A percentile compares a stretch with the other conserved stretches of the same genome.
phyloP scores from a whole-genome alignment of 805 yeast species.

The Metschnikowia noctiluminum region DNA sequence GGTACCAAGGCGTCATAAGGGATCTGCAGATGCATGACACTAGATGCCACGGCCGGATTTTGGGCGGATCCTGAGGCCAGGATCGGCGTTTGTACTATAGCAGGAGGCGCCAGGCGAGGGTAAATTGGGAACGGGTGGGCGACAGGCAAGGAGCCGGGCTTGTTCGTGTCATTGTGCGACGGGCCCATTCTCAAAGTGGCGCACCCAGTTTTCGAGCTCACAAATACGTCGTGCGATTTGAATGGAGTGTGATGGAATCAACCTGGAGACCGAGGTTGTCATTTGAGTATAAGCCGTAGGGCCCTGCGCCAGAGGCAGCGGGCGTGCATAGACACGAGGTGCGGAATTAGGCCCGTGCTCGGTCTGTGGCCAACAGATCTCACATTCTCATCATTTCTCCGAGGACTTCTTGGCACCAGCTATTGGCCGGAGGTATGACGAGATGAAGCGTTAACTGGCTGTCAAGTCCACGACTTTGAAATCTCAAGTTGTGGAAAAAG shows the following conservation, averaged over 20 bases:
- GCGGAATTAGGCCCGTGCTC: background rate
- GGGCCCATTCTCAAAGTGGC: conserved; percentile 1
- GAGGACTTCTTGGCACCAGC: too few species aligned
- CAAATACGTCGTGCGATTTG: background rate
- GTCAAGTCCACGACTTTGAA: too few species aligned
- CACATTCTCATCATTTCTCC: too few species aligned
- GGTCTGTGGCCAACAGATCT: too few species aligned
- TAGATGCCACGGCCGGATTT: background rate
- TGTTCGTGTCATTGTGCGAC: background rate
- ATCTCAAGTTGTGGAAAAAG: too few species aligned
- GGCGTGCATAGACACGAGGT: background rate
- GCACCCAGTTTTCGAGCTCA: background rate
- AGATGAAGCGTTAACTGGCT: too few species aligned
- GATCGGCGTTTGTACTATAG: conserved; percentile 4
- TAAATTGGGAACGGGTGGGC: background rate
- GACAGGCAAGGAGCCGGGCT: background rate
- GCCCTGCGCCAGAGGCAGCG: background rate
- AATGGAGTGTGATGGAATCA: background rate
- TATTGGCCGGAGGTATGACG: too few species aligned
- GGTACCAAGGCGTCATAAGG: conserved; percentile 2
- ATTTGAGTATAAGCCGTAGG: background rate
- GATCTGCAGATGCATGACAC: conserved; percentile 2
- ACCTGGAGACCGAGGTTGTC: background rate
- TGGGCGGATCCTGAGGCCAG: conserved; percentile 4
- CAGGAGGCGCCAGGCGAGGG: conserved; percentile 2